These are phyloP conservation scores for Hemisphaericaspora lyxosophila DNA, from an alignment of 1,139 yeast species.

Conservation along the genomic window DNA sequence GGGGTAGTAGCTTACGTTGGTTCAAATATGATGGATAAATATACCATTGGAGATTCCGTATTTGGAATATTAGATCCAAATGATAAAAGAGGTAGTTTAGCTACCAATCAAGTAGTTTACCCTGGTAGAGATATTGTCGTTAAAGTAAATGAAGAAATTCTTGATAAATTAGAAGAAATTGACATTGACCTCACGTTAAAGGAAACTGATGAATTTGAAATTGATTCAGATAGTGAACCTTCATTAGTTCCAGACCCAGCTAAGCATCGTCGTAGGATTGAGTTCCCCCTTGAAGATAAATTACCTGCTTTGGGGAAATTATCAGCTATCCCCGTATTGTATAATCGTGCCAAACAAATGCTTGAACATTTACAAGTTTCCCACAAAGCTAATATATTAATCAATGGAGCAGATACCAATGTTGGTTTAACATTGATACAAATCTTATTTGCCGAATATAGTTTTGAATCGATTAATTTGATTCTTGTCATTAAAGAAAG, in stretches of 20 bases:
- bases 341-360: slow-evolving; percentile 41
- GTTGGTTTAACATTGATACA: slow-evolving; percentile 41
- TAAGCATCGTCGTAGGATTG: slow-evolving; percentile 2
- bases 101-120: slow-evolving; percentile 34
- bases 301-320: slow-evolving; percentile 38
- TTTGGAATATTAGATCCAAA: slow-evolving; percentile 37
- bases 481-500: slow-evolving; percentile 35
- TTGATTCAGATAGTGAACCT: slow-evolving; percentile 15
- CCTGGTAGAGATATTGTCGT: slow-evolving; percentile 36
- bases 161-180: slow-evolving; percentile 20
- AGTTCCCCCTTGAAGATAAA: slow-evolving; percentile 3
- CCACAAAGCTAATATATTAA: slow-evolving; percentile 29
- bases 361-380: slow-evolving; percentile 25
- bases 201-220: slow-evolving; percentile 15
- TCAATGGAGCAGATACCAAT: slow-evolving; percentile 48
- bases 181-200: slow-evolving; percentile 18
- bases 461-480: slow-evolving; percentile 25
- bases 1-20: slow-evolving; percentile 39
- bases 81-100: slow-evolving; percentile 38
- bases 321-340: slow-evolving; percentile 35
- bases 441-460: slow-evolving; percentile 26
- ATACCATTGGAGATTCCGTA: slow-evolving; percentile 35
- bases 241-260: neutral
- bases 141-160: slow-evolving; percentile 26
- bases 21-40: slow-evolving; percentile 21